Conservation (phyloP, 208 protist species). For the Wallacemonas sp. region DNA sequence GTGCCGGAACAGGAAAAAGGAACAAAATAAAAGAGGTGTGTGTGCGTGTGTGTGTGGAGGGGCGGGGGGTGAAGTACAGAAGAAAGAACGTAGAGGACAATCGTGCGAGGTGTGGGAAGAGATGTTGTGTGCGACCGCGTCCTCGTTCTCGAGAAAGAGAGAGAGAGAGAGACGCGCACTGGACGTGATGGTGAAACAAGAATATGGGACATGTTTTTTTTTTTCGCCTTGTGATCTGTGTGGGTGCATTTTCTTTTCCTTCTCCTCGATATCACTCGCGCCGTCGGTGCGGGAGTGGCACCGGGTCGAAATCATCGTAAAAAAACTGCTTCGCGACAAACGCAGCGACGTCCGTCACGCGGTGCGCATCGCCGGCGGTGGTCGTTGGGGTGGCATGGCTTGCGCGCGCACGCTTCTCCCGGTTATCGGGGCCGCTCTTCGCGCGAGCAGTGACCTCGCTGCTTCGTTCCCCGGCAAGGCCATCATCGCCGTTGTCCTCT, state of each 20-base stretch:
- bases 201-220: too few species aligned
- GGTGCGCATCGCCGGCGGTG: neutral
- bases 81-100: constrained; percentile 19
- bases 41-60: too few species aligned
- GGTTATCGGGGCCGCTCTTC: too few species aligned
- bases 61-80: constrained; percentile 12
- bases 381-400: neutral
- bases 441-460: too few species aligned
- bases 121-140: too few species aligned
- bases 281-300: constrained; percentile 31
- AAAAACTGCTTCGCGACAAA: constrained; percentile 63
- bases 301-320: constrained; percentile 68
- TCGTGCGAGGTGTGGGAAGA: too few species aligned
- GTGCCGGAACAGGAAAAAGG: constrained; percentile 3
- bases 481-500: too few species aligned
- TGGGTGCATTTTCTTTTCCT: neutral
- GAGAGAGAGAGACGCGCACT: too few species aligned
- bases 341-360: constrained; percentile 30
- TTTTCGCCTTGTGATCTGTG: neutral
- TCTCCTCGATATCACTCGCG: neutral
- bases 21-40: constrained; percentile 20
- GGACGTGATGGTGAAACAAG: too few species aligned
- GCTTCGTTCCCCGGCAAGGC: too few species aligned
- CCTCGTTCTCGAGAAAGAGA: too few species aligned
- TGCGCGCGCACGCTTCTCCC: too few species aligned